Evolutionary conservation across 2,329 filamentous ascomycete genomes (phyloP).

Genomic region (Myriosclerotinia scirpicola): DNA sequence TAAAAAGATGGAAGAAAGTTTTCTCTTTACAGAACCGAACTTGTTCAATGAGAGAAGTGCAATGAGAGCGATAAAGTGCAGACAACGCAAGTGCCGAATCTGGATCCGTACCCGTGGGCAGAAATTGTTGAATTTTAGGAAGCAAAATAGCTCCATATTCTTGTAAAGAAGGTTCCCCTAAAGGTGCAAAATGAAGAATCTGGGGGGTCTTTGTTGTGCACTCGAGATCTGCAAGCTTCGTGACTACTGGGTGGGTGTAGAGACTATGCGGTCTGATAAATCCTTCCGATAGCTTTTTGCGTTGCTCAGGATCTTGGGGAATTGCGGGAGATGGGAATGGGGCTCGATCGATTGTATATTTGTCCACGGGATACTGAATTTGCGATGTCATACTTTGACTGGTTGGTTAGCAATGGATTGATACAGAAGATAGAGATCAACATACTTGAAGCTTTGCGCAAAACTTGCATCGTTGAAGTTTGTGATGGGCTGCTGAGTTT

Average conservation of each 20-base stretch:
- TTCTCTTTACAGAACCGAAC: slow-evolving; percentile 97
- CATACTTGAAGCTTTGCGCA: slow-evolving; percentile 53
- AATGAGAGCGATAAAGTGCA: slow-evolving; percentile 90
- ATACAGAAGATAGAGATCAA: slow-evolving; percentile 17
- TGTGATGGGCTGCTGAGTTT: slow-evolving; percentile 48
- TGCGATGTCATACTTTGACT: slow-evolving; percentile 38
- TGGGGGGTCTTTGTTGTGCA: slow-evolving; percentile 58
- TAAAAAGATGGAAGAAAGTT: slow-evolving; percentile 92
- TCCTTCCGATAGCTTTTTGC: slow-evolving; percentile 35
- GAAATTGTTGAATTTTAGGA: slow-evolving; percentile 81
- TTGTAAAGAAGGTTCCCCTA: slow-evolving; percentile 54
- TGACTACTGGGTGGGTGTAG: slow-evolving; percentile 59
- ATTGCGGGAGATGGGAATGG: slow-evolving; percentile 45
- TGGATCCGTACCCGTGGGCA: slow-evolving; percentile 77
- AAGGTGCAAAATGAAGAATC: slow-evolving; percentile 60
- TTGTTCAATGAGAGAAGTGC: slow-evolving; percentile 91
- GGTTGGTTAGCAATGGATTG: slow-evolving; percentile 25
- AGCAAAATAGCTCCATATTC: slow-evolving; percentile 72
- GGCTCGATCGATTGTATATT: slow-evolving; percentile 40
- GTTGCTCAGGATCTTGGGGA: slow-evolving; percentile 40
- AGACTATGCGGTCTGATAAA: slow-evolving; percentile 50
- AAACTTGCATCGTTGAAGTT: slow-evolving; percentile 53
- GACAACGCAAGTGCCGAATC: slow-evolving; percentile 84
- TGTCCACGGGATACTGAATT: slow-evolving; percentile 39
- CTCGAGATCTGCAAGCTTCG: slow-evolving; percentile 58